Base-by-base conservation (phyloP, 805 yeast species). In the Pichia insulana region DNA sequence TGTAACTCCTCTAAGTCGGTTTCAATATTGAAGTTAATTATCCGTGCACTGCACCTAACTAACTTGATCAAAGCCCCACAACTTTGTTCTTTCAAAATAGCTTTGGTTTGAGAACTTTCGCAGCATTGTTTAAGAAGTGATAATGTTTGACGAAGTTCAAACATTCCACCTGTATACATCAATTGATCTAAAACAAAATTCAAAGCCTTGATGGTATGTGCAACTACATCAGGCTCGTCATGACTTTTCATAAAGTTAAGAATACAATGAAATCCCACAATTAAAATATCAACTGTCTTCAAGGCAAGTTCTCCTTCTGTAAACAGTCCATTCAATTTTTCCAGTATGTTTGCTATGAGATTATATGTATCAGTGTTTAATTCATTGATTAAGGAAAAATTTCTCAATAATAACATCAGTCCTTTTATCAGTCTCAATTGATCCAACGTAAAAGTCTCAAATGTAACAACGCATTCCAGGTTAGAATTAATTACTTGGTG, bases 211-310 rank as follows among this genome's bases (percentile, higher is more conserved):
- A 42, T 11, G 11, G 25, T 18, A 2, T 22, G 7, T 19, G 13
- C 16, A 5, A 42, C 15, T 15, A 13, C 25, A 12, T 17, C n/a
- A n/a, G n/a, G n/a, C n/a, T n/a, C 16, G 27, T 30, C 31, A 17
- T 30, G 12, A 10, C 19, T 13, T 15, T 30, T 19, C 33, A 39
- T 32, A 12, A 35, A 39, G 30, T 43, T 43, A 19, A 43, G 39
- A 13, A 36, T 22, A 22, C 46, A 43, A 18, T 43, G 46, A 35
- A 43, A 43, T 22, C 46, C 36, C 5, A 43, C 46, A 36, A 43
- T 30, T 11, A 40, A 34, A 25, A 43, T 28, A 30, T 43, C 46
- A 15, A 43, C 17, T 11, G 18, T 15, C 27, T 43, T 43, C 27
- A 33, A 22, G 4, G 4, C 26, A 3, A 34, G 8, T 2, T 26